Evolutionary conservation across 192 early-diverging fungal species (phyloP).

Genomic region (Mortierella alpina): DNA sequence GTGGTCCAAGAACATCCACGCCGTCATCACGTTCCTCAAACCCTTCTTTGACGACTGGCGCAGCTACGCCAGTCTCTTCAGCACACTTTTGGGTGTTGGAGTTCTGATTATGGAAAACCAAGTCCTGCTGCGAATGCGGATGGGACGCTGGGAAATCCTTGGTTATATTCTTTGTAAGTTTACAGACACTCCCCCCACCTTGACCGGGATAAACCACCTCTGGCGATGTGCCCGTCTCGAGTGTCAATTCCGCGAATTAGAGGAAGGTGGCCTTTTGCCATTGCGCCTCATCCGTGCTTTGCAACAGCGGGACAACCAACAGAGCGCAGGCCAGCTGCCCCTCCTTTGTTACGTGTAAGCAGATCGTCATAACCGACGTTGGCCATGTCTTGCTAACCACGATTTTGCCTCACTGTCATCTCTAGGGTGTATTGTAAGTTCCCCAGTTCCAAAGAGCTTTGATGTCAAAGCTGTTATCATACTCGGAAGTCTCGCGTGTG

Average conservation of each 20-base stretch:
- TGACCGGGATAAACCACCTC: too few relatives aligned
- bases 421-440: constrained; percentile 55
- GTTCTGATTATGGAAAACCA: constrained; percentile 54
- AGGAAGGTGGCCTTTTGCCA: too few relatives aligned
- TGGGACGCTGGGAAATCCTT: constrained; percentile 53
- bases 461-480: background rate
- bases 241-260: too few relatives aligned
- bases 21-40: constrained; percentile 47
- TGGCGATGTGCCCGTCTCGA: too few relatives aligned
- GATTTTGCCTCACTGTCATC: constrained; percentile 1
- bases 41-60: constrained; percentile 55
- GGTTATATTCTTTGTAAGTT: constrained; percentile 50
- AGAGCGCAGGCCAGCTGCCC: too few relatives aligned
- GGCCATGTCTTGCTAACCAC: background rate
- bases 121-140: constrained; percentile 46
- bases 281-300: too few relatives aligned
- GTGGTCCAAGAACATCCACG: constrained; percentile 48
- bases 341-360: too few relatives aligned
- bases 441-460: background rate
- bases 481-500: too few relatives aligned
- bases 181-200: background rate
- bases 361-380: too few relatives aligned
- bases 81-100: constrained; percentile 36
- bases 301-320: too few relatives aligned
- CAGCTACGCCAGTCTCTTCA: constrained; percentile 37